A percentile compares a stretch with the other conserved stretches of the same genome.
Conservation (phyloP, 2,329 filamentous ascomycete genomes). For the Rhinocladiella similis region DNA sequence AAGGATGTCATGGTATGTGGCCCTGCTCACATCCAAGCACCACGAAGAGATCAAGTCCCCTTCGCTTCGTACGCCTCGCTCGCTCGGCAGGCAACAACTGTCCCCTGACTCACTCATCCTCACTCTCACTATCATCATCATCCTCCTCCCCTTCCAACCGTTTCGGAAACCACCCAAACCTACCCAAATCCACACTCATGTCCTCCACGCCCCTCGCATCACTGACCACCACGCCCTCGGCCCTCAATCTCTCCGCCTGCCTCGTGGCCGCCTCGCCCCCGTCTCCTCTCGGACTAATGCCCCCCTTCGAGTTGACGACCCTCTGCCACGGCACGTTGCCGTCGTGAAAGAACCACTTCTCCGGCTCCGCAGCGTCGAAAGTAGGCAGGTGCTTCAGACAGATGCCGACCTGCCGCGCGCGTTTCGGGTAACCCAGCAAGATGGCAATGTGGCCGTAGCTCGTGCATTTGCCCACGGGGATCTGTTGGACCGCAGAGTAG, state of each 20-base stretch:
- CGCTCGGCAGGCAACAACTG: too few relatives aligned
- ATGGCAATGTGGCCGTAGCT: slow-evolving; percentile 75
- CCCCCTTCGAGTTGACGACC: slow-evolving; percentile 83
- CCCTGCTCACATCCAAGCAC: too few relatives aligned
- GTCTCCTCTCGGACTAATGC: slow-evolving; percentile 69
- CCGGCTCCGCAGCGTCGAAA: slow-evolving; percentile 46
- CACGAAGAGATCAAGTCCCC: too few relatives aligned
- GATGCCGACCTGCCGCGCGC: slow-evolving; percentile 81
- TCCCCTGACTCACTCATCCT: too few relatives aligned
- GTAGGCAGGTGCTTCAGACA: slow-evolving; percentile 81
- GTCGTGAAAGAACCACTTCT: slow-evolving; percentile 62
- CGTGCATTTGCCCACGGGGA: slow-evolving; percentile 80
- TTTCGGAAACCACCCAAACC: slow-evolving; percentile 53
- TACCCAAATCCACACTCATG: slow-evolving; percentile 42
- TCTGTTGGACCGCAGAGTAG: slow-evolving; percentile 80
- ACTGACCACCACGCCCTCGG: slow-evolving; percentile 45
- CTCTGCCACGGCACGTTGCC: slow-evolving; percentile 91
- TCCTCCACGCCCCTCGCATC: slow-evolving; percentile 44
- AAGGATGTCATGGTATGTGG: too few relatives aligned
- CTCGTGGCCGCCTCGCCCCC: slow-evolving; percentile 39
- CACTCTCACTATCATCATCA: not conserved
- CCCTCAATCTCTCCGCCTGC: slow-evolving; percentile 42
- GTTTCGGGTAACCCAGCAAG: slow-evolving; percentile 63
- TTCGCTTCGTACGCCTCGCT: too few relatives aligned
- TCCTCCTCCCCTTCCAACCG: slow-evolving; percentile 45